These are phyloP conservation scores for Ceratobasidium sp. DNA, from an alignment of 1,284 basidiomycete genomes.

Conservation along the genomic window DNA sequence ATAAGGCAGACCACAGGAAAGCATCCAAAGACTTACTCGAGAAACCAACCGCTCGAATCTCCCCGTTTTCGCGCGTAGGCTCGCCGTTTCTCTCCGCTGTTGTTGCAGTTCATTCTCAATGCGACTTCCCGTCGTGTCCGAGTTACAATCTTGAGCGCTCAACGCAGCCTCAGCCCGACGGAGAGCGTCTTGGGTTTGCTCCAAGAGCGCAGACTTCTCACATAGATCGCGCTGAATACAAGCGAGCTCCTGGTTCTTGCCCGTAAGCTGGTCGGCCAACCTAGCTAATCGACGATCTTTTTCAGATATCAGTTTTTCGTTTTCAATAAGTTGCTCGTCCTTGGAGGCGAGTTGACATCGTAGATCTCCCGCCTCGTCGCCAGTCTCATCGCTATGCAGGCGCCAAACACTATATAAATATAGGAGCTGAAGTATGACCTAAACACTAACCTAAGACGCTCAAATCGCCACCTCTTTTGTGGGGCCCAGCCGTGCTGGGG, in stretches of 20 bases:
- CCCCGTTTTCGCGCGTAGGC: neutral
- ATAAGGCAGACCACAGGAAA: neutral
- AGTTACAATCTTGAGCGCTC: neutral
- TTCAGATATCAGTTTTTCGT: neutral
- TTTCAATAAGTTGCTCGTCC: neutral
- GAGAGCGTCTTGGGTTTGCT: neutral
- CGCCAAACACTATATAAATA: too few species aligned
- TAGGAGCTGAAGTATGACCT: too few species aligned
- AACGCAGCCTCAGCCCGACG: neutral
- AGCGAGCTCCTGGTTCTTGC: neutral
- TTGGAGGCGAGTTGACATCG: neutral
- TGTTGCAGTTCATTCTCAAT: neutral
- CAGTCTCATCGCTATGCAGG: constrained; percentile 9
- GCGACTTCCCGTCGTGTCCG: neutral
- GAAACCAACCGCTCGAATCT: neutral
- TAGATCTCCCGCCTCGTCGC: neutral
- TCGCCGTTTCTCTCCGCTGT: neutral
- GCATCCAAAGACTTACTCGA: neutral
- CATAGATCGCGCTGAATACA: neutral
- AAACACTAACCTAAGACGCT: neutral
- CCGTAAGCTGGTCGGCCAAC: neutral
- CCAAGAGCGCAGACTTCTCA: neutral
- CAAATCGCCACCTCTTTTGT: constrained; percentile 1
- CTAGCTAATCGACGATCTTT: neutral
- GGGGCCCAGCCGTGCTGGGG: neutral